phyloP scores from a whole-genome alignment of 2,329 filamentous ascomycete species.

The Allantophomopsis cytisporea region DNA sequence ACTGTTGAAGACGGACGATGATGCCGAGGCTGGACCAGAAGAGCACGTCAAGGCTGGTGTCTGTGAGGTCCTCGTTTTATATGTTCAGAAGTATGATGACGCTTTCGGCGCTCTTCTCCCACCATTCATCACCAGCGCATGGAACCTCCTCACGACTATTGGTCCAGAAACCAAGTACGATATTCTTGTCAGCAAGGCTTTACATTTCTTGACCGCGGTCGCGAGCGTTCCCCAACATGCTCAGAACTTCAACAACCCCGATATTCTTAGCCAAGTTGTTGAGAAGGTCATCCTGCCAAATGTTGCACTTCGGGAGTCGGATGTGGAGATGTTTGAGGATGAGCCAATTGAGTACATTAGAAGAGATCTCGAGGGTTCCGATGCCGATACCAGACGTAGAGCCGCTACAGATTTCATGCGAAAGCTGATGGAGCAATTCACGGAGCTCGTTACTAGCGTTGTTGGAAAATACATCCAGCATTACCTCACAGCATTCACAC shows the following conservation, averaged over 20 bases:
- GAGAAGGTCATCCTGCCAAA: constrained; percentile 96
- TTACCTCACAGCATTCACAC: constrained; percentile 64
- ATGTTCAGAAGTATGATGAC: constrained; percentile 90
- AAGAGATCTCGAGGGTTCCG: constrained; percentile 86
- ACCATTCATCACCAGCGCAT: constrained; percentile 80
- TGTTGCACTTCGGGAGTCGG: constrained; percentile 79
- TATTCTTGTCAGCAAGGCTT: constrained; percentile 80
- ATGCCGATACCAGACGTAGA: constrained; percentile 82
- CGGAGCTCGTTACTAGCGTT: constrained; percentile 71
- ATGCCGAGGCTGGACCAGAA: constrained; percentile 71
- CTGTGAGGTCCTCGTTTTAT: constrained; percentile 80
- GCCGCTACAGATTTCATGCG: constrained; percentile 91
- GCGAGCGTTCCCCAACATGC: constrained; percentile 68
- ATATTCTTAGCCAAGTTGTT: constrained; percentile 71
- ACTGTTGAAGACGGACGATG: constrained; percentile 73
- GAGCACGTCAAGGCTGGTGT: constrained; percentile 89
- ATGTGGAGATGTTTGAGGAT: constrained; percentile 93
- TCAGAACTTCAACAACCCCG: constrained; percentile 70
- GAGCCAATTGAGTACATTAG: constrained; percentile 98
- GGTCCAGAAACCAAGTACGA: constrained; percentile 89
- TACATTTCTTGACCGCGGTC: constrained; percentile 89
- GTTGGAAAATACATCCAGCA: constrained; percentile 78
- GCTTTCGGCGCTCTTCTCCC: constrained; percentile 72
- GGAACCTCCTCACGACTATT: constrained; percentile 78
- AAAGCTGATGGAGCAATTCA: constrained; percentile 80